Percentiles rank a stretch among this genome's conserved stretches.
Conservation (phyloP, 2,329 filamentous ascomycete species). For the Cladorrhinum sp. region DNA sequence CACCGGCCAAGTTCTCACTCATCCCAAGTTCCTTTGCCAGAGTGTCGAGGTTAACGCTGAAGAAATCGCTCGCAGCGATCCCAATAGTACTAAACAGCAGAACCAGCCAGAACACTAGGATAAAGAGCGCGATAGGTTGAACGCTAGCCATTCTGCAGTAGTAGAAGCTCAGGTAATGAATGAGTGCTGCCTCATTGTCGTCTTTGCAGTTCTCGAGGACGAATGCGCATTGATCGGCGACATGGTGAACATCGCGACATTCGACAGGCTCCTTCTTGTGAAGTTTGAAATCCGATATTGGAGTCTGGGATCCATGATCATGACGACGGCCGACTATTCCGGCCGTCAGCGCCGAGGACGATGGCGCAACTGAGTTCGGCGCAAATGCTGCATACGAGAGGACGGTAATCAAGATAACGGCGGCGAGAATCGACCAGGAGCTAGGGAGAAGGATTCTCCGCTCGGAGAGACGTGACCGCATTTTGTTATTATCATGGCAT, state of each 20-base stretch:
- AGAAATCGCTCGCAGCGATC: conserved; percentile 96
- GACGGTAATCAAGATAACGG: neutral
- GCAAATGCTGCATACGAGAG: neutral
- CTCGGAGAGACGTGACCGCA: conserved; percentile 3
- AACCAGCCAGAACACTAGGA: conserved; percentile 79
- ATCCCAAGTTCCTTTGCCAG: conserved; percentile 85
- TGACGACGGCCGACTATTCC: neutral
- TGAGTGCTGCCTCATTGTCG: conserved; percentile 76
- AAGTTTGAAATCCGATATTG: conserved; percentile 29
- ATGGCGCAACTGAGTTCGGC: neutral
- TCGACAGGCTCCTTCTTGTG: conserved; percentile 42
- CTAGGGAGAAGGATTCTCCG: neutral
- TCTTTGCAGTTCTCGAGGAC: conserved; percentile 78
- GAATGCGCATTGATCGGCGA: conserved; percentile 81
- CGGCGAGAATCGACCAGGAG: neutral
- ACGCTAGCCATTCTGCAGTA: conserved; percentile 73
- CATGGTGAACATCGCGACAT: conserved; percentile 77
- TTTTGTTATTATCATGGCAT: conserved; percentile 11
- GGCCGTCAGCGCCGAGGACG: neutral
- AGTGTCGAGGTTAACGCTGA: conserved; percentile 93
- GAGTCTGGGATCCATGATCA: conserved; percentile 13
- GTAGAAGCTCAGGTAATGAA: conserved; percentile 86
- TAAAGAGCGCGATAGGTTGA: conserved; percentile 72
- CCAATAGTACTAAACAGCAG: conserved; percentile 95
- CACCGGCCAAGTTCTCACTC: conserved; percentile 93